phyloP scores from a whole-genome alignment of 164 flowering plant species.

The Tetrastigma voinierianum region DNA sequence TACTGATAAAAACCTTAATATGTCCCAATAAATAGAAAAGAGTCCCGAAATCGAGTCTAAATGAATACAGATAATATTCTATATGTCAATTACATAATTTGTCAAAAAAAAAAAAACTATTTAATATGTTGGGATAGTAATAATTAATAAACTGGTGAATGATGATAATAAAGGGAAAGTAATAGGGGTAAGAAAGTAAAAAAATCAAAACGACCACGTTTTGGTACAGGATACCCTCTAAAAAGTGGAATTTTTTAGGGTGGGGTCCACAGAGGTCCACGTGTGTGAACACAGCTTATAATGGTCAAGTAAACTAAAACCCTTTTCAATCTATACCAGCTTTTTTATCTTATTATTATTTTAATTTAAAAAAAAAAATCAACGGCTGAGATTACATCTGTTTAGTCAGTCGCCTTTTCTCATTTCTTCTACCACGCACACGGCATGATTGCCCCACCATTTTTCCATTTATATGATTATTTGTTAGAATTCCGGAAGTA shows the following conservation, averaged over 20 bases:
- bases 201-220: no score
- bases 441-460: slow-evolving; percentile 36
- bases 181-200: no score
- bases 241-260: slow-evolving; percentile 1
- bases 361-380: slow-evolving; percentile 5
- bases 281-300: slow-evolving; percentile 24
- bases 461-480: slow-evolving; percentile 22
- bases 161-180: no score
- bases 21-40: no score
- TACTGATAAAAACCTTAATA: no score
- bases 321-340: slow-evolving; percentile 1
- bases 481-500: slow-evolving; percentile 28
- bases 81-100: no score
- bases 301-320: slow-evolving; percentile 22
- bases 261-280: slow-evolving; percentile 14
- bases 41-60: no score
- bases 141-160: no score
- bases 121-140: no score
- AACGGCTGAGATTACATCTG: slow-evolving; percentile 30
- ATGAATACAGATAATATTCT: no score
- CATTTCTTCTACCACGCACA: slow-evolving; percentile 26
- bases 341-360: not conserved
- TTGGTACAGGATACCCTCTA: no score
- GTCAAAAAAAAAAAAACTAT: no score
- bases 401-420: slow-evolving; percentile 10